Evolutionary conservation across 257 asterid genomes (phyloP), one percentile per base, ranked within the genome.

Genomic region (Petunia axillaris): DNA sequence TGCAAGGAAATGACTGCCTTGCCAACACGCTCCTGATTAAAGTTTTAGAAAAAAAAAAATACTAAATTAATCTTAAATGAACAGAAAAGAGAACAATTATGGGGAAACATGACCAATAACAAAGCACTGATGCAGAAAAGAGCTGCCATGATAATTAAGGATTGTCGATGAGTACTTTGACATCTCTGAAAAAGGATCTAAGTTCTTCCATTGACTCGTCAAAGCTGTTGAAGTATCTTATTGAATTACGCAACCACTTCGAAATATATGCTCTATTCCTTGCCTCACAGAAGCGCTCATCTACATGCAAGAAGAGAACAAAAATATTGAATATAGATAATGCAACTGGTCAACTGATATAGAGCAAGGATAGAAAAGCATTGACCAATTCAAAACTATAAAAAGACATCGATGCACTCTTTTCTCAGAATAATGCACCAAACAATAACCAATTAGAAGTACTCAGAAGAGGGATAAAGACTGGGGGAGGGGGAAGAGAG

Each of bases 171-270:
- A 77, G 55, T 85, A 93, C 98, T 95, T 95, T 91, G 80, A 88
- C 92, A 79, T 91, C 91, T 85, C 81, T 80, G 84, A 93, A 95
- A 88, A 93, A 95, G 81, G 93, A 84, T 84, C 88, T 92, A 79
- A 95, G 85, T 67, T 92, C 87, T 16, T 90, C 89, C 41, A 95
- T 60, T 74, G 99, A 90, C 58, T 89, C 91, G 66, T 90, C 95
- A 83, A 93, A 90, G 88, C 81, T 53, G 83, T 79, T 89, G 81
- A 88, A 93, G 77, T 87, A 89, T 85, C 86, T 90, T 82, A 95
- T 87, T 37, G 98, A 92, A 78, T 91, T 94, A 83, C 99, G 94
- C 85, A 95, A 81, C 99, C 99, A 95, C 91, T 92, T 95, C 79
- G 99, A 95, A 76, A 93, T 85, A 87, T 88, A 85, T 83, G 90